phyloP scores from a whole-genome alignment of 371 early-diverging fungal species.

The Syncephalastrum contaminatum region DNA sequence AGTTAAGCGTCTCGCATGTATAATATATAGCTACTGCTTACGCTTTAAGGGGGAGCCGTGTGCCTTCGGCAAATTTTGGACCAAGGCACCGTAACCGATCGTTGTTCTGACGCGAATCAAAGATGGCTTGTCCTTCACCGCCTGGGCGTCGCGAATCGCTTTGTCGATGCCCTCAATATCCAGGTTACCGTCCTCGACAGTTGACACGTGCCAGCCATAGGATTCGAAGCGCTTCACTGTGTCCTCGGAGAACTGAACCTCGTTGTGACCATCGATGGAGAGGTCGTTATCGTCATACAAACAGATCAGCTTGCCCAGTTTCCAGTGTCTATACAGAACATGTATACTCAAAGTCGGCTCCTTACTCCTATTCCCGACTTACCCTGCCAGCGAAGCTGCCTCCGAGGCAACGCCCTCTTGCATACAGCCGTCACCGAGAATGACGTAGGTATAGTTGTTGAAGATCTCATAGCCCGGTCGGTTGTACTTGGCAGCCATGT shows the following conservation, averaged over 20 bases:
- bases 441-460: slow-evolving; percentile 83
- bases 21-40: slow-evolving; percentile 42
- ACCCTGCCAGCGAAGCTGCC: slow-evolving; percentile 94
- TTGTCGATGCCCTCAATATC: slow-evolving; percentile 70
- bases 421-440: slow-evolving; percentile 98
- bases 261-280: slow-evolving; percentile 93
- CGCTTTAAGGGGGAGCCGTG: slow-evolving; percentile 70
- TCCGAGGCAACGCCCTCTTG: slow-evolving; percentile 99
- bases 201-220: slow-evolving; percentile 92
- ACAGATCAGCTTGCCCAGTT: slow-evolving; percentile 90
- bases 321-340: slow-evolving; percentile 67
- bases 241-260: slow-evolving; percentile 93
- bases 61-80: slow-evolving; percentile 81
- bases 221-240: slow-evolving; percentile 87
- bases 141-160: slow-evolving; percentile 80
- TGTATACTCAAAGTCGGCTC: neutral
- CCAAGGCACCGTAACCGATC: slow-evolving; percentile 83
- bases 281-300: slow-evolving; percentile 98
- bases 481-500: slow-evolving; percentile 91
- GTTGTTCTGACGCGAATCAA: slow-evolving; percentile 83
- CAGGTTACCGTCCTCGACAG: slow-evolving; percentile 81
- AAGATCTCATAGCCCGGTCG: slow-evolving; percentile 77
- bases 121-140: slow-evolving; percentile 84
- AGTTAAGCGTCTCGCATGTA: slow-evolving; percentile 6
- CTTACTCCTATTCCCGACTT: slow-evolving; percentile 16